A percentile compares a stretch with the other conserved stretches of the same genome.
Evolutionary conservation across 108 stramenopile genomes (phyloP).

Genomic region (Nitzschia sp.): DNA sequence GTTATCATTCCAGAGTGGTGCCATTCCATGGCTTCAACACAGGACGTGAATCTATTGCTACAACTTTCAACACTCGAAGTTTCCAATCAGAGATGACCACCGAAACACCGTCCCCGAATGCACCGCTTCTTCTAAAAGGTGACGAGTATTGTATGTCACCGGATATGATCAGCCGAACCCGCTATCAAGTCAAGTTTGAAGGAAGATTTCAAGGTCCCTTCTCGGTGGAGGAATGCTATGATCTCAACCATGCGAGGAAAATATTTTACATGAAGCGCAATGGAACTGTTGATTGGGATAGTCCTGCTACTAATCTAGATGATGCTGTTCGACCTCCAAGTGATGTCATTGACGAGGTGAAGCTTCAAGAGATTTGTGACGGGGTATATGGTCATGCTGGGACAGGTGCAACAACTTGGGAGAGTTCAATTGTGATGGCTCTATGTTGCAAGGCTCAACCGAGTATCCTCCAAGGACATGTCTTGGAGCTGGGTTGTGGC

Average conservation of each 20-base stretch:
- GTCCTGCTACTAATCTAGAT: background rate
- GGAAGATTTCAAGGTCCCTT: background rate
- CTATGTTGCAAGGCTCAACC: constrained; percentile 45
- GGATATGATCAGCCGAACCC: constrained; percentile 51
- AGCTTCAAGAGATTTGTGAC: constrained; percentile 60
- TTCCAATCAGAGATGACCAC: no score
- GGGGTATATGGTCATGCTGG: constrained; percentile 33
- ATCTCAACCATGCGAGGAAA: constrained; percentile 45
- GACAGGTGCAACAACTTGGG: constrained; percentile 68
- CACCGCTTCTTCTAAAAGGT: constrained; percentile 47
- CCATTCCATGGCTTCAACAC: no score
- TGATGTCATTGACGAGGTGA: background rate
- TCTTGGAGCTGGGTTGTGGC: constrained; percentile 61
- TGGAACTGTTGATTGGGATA: background rate
- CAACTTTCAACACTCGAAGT: no score
- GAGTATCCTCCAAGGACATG: constrained; percentile 41
- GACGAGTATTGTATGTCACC: constrained; percentile 49
- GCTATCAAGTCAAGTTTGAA: constrained; percentile 26
- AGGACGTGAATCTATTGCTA: no score
- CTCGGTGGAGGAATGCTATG: constrained; percentile 51
- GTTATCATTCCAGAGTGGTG: no score
- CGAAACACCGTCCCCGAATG: background rate
- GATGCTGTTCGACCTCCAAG: background rate
- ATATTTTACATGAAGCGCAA: constrained; percentile 32
- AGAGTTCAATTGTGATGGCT: constrained; percentile 60